phyloP scores from a whole-genome alignment of 495 filamentous ascomycete species.

The Daldinia bambusicola region DNA sequence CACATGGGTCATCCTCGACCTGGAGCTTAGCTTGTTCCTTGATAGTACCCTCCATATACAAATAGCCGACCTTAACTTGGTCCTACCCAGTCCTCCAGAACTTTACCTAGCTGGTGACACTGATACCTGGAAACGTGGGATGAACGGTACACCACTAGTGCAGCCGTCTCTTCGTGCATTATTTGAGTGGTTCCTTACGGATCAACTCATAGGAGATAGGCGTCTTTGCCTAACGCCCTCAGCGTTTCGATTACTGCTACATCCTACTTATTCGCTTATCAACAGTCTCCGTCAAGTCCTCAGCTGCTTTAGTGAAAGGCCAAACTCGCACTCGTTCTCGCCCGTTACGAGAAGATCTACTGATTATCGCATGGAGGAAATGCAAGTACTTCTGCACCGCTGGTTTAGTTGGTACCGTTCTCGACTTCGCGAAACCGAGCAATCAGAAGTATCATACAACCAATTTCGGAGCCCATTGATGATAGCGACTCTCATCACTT shows the following conservation, averaged over 20 bases:
- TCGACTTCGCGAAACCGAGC: conserved; percentile 1
- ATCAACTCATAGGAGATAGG: conserved; percentile 8
- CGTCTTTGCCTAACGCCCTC: conserved; percentile 11
- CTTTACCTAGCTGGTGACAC: conserved; percentile 18
- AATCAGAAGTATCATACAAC: not conserved
- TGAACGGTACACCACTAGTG: not conserved
- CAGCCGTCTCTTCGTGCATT: conserved; percentile 22
- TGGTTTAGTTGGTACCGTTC: conserved; percentile 19
- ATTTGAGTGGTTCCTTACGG: conserved; percentile 25
- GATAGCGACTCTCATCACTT: conserved; percentile 18
- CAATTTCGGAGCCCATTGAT: conserved; percentile 11
- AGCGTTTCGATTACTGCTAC: conserved; percentile 13
- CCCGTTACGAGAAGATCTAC: conserved; percentile 22
- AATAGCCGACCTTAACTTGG: conserved; percentile 16
- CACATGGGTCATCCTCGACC: conserved; percentile 21
- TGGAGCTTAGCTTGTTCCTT: conserved; percentile 23
- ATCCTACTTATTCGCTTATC: conserved; percentile 18
- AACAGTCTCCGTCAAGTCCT: conserved; percentile 23
- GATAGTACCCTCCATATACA: conserved; percentile 20
- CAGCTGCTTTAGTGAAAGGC: conserved; percentile 18
- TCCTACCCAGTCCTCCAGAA: conserved; percentile 16
- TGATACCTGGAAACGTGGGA: conserved; percentile 12
- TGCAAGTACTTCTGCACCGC: conserved; percentile 13
- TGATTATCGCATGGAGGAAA: conserved; percentile 22
- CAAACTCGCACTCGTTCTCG: conserved; percentile 18